A percentile compares a stretch with the other conserved stretches of the same genome.
phyloP scores from a whole-genome alignment of 176 grass and related monocot genomes.

The Juncus effusus region DNA sequence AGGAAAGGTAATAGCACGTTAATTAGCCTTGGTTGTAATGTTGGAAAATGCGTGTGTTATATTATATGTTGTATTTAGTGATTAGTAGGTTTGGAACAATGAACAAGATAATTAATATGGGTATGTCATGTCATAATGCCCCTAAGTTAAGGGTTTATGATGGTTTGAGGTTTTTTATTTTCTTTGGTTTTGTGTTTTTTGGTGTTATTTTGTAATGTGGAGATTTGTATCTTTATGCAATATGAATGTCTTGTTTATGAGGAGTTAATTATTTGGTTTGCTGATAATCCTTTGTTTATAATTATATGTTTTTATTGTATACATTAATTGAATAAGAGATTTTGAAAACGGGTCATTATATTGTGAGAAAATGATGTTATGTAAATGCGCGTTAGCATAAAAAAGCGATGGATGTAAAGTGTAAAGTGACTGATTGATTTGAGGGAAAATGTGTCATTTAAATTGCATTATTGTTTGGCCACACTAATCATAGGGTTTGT shows the following conservation, averaged over 20 bases:
- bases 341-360: no score
- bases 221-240: conserved; percentile 17
- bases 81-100: conserved; percentile 15
- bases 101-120: neutral
- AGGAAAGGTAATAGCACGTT: conserved; percentile 25
- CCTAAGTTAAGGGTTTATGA: conserved; percentile 15
- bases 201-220: conserved; percentile 11
- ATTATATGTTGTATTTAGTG: conserved; percentile 17
- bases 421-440: no score
- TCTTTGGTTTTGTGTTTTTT: conserved; percentile 9
- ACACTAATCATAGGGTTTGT: no score
- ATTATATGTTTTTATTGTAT: no score
- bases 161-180: conserved; percentile 17
- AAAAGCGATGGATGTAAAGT: no score
- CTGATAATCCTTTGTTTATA: no score
- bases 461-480: no score
- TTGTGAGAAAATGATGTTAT: no score
- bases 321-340: no score
- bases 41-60: conserved; percentile 28
- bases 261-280: neutral
- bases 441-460: no score
- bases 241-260: conserved; percentile 15
- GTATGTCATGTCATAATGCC: conserved; percentile 22
- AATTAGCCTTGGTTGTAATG: conserved; percentile 5
- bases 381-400: no score